phyloP scores from a whole-genome alignment of 2,329 filamentous ascomycete genomes.

The Fusarium robinianum region DNA sequence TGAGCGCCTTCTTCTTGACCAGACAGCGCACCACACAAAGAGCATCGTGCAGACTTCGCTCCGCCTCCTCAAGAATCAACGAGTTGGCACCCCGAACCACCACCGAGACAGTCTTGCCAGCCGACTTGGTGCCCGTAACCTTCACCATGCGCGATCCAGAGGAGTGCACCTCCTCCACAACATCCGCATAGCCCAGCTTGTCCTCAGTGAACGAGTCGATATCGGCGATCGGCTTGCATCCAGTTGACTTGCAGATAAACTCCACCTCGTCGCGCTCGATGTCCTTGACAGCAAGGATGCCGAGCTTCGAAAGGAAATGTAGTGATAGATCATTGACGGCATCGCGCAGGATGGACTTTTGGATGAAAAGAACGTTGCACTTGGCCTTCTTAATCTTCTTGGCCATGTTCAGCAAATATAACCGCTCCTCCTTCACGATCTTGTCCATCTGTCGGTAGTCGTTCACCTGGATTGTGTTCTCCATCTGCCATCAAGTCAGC shows the following conservation, averaged over 20 bases:
- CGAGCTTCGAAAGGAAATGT: constrained; percentile 96
- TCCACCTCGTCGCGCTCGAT: constrained; percentile 99
- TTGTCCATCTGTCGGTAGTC: constrained; percentile 99
- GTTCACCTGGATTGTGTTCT: constrained; percentile 98
- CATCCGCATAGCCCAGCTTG: constrained; percentile 90
- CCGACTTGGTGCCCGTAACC: constrained; percentile 85
- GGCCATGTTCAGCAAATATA: constrained; percentile 97
- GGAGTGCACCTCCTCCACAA: constrained; percentile 89
- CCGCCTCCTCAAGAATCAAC: constrained; percentile 94
- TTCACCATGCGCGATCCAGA: constrained; percentile 92
- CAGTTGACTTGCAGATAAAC: constrained; percentile 98
- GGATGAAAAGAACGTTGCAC: constrained; percentile 97
- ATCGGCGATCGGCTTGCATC: constrained; percentile 98
- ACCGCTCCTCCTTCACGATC: constrained; percentile 98
- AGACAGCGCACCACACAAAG: constrained; percentile 96
- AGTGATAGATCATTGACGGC: constrained; percentile 97
- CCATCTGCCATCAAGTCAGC: constrained; percentile 69
- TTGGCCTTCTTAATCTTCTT: constrained; percentile 99
- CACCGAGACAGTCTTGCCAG: constrained; percentile 89
- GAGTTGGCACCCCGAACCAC: constrained; percentile 93
- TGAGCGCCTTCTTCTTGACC: constrained; percentile 99
- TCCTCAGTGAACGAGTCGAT: constrained; percentile 99
- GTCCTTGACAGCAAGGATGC: constrained; percentile 94
- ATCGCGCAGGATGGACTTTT: constrained; percentile 97
- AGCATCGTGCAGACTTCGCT: constrained; percentile 94